phyloP scores from a whole-genome alignment of 768 basidiomycete species.

The Fistulinella prunicolor region DNA sequence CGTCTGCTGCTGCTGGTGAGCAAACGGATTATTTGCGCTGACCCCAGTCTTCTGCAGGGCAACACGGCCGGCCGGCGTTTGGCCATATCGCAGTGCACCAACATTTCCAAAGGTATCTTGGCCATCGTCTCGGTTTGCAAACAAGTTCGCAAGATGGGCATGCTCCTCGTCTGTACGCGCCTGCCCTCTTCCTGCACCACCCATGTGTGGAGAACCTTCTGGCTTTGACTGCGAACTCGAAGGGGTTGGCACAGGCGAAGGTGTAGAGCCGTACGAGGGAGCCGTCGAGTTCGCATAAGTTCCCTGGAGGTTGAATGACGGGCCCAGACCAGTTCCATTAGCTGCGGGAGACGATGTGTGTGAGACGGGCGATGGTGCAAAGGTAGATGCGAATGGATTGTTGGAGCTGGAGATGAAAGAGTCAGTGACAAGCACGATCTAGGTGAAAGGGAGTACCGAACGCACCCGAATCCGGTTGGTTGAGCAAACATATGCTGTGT shows the following conservation, averaged over 20 bases:
- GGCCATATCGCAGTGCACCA: constrained; percentile 71
- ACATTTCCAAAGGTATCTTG: constrained; percentile 94
- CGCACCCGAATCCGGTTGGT: constrained; percentile 76
- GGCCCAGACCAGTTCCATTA: constrained; percentile 33
- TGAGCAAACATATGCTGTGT: constrained; percentile 50
- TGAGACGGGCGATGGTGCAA: constrained; percentile 30
- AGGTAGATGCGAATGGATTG: constrained; percentile 82
- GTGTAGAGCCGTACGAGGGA: constrained; percentile 32
- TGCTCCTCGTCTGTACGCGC: constrained; percentile 66
- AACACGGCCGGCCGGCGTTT: constrained; percentile 52
- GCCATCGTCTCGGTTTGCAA: constrained; percentile 89
- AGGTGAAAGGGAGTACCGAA: constrained; percentile 2
- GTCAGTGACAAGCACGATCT: constrained; percentile 17
- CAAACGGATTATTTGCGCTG: constrained; percentile 62
- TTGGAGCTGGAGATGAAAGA: constrained; percentile 63
- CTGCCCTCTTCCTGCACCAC: constrained; percentile 20
- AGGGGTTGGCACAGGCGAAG: constrained; percentile 42
- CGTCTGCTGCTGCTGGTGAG: constrained; percentile 51
- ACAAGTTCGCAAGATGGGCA: constrained; percentile 69
- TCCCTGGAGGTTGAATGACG: constrained; percentile 66
- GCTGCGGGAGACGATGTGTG: constrained; percentile 35
- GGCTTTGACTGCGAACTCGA: constrained; percentile 37
- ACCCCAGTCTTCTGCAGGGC: constrained; percentile 46
- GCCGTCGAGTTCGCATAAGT: constrained; percentile 54
- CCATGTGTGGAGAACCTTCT: constrained; percentile 24